A percentile compares a stretch with the other conserved stretches of the same genome.
phyloP scores from a whole-genome alignment of 176 grass and related monocot species.

The Saccharum spontaneum region DNA sequence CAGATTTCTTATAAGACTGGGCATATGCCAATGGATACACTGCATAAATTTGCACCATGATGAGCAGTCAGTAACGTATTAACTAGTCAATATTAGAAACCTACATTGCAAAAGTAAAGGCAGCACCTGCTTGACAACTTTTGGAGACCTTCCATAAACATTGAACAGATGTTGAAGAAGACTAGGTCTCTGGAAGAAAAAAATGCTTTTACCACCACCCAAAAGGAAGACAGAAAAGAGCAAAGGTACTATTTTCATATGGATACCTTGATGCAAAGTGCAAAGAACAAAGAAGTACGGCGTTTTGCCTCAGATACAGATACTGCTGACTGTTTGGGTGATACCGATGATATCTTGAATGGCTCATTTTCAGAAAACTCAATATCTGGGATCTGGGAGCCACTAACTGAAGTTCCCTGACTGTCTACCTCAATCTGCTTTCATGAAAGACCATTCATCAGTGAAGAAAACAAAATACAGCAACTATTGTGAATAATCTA shows the following conservation, averaged over 20 bases:
- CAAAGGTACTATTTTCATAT: not conserved
- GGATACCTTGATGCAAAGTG: slow-evolving; percentile 93
- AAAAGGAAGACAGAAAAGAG: not conserved
- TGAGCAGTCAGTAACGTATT: slow-evolving; percentile 21
- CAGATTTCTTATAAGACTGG: slow-evolving; percentile 73
- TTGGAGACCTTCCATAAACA: slow-evolving; percentile 81
- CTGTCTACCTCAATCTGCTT: slow-evolving; percentile 44
- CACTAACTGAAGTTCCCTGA: slow-evolving; percentile 62
- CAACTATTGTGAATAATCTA: not conserved
- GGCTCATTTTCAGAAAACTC: slow-evolving; percentile 53
- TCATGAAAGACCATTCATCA: slow-evolving; percentile 1
- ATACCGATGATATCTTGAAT: slow-evolving; percentile 40
- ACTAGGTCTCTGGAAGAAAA: slow-evolving; percentile 72
- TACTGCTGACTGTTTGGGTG: slow-evolving; percentile 41
- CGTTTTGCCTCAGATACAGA: slow-evolving; percentile 68
- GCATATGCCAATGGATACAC: slow-evolving; percentile 81
- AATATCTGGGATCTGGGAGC: slow-evolving; percentile 52
- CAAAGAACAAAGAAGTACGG: slow-evolving; percentile 85
- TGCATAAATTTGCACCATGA: slow-evolving; percentile 50
- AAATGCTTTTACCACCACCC: slow-evolving; percentile 24
- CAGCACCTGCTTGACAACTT: slow-evolving; percentile 91
- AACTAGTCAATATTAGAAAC: slow-evolving; percentile 29
- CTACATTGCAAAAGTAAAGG: slow-evolving; percentile 24
- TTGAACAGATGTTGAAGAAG: slow-evolving; percentile 81
- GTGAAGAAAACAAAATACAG: slow-evolving; percentile 19